phyloP scores from a whole-genome alignment of 2,329 filamentous ascomycete species.

The Cryphonectria nitschkei region DNA sequence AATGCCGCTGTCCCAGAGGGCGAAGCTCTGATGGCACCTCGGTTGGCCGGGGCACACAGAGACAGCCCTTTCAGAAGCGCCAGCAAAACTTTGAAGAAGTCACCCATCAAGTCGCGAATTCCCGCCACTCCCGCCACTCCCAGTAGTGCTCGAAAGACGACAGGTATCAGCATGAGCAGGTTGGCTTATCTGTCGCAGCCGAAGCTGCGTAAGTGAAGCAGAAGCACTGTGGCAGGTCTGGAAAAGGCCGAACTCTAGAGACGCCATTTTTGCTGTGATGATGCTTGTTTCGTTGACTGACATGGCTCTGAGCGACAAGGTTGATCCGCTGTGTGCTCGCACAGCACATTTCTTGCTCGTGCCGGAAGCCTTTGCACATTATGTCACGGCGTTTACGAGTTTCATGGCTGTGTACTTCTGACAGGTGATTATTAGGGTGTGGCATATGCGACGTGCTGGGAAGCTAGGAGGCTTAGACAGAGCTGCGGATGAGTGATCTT shows the following conservation, averaged over 20 bases:
- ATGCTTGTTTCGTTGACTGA: neutral
- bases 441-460: neutral
- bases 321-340: neutral
- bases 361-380: neutral
- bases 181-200: slow-evolving; percentile 26
- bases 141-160: slow-evolving; percentile 13
- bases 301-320: neutral
- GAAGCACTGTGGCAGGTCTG: neutral
- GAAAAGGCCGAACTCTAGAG: neutral
- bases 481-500: neutral
- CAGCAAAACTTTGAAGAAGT: slow-evolving; percentile 25
- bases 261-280: neutral
- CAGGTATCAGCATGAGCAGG: slow-evolving; percentile 22
- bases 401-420: neutral
- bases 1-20: slow-evolving; percentile 53
- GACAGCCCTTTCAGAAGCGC: slow-evolving; percentile 11
- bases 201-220: slow-evolving; percentile 26
- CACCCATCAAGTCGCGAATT: slow-evolving; percentile 20
- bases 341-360: neutral
- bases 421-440: neutral
- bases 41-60: slow-evolving; percentile 37
- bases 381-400: neutral
- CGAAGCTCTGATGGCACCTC: slow-evolving; percentile 56
- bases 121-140: slow-evolving; percentile 22
- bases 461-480: neutral